Conservation (phyloP, 1,284 basidiomycete genomes). For the Sphagnurus paluster region DNA sequence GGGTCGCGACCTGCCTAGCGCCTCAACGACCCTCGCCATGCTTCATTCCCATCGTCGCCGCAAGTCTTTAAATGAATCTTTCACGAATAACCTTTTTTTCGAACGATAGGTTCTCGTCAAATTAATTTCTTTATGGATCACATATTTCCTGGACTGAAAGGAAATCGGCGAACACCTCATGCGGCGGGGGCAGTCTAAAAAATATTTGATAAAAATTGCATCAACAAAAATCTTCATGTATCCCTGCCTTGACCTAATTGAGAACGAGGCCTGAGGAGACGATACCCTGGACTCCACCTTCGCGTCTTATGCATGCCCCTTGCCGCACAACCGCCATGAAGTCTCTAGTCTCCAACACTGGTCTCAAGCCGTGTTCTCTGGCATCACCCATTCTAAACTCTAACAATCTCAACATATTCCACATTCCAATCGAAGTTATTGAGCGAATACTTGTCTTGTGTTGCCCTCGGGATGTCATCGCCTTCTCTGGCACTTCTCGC, state of each 20-base stretch:
- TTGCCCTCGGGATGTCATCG: conserved; percentile 52
- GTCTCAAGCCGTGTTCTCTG: background rate
- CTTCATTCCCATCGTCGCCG: background rate
- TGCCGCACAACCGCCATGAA: conserved; percentile 10
- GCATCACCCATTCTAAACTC: background rate
- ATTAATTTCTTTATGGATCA: too few relatives aligned
- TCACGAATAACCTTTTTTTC: too few relatives aligned
- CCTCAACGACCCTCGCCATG: background rate
- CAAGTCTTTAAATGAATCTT: background rate
- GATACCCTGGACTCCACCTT: background rate
- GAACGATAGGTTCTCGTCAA: too few relatives aligned
- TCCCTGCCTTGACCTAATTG: conserved; percentile 4
- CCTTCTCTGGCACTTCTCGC: conserved; percentile 55
- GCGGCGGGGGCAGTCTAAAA: too few relatives aligned
- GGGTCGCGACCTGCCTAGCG: too few relatives aligned
- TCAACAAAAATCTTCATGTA: conserved; percentile 1
- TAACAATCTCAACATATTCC: background rate
- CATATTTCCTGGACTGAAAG: too few relatives aligned
- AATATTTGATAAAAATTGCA: background rate
- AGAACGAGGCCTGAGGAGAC: too few relatives aligned
- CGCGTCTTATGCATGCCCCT: conserved; percentile 7
- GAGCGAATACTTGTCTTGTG: conserved; percentile 56
- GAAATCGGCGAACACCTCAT: too few relatives aligned
- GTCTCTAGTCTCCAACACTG: background rate
- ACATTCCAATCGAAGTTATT: conserved; percentile 50